Evolutionary conservation across 495 filamentous ascomycete species (phyloP).

Genomic region (Penicillium lividum): DNA sequence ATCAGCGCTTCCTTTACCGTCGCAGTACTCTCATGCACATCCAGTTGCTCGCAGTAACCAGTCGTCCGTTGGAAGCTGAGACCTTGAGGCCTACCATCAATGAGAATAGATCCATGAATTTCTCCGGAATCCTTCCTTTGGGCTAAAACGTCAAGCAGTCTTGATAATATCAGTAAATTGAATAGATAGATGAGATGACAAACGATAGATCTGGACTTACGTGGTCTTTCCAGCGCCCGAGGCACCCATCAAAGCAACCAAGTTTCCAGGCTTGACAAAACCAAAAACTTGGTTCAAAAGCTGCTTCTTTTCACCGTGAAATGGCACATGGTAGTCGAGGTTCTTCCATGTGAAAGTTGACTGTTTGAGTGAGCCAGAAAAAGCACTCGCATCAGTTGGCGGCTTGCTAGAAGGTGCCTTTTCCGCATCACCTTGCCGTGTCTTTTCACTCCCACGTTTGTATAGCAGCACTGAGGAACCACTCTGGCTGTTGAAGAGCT

Average conservation of each 20-base stretch:
- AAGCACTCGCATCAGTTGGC: constrained; percentile 19
- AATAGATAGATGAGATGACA: neutral
- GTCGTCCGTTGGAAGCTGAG: constrained; percentile 63
- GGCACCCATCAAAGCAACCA: constrained; percentile 81
- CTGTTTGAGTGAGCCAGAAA: constrained; percentile 30
- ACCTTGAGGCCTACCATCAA: constrained; percentile 47
- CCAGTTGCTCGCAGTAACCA: constrained; percentile 78
- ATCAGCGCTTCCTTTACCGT: constrained; percentile 50
- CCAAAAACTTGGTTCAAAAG: constrained; percentile 74
- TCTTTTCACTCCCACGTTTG: constrained; percentile 53
- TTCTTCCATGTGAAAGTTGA: constrained; percentile 56
- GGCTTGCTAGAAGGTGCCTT: constrained; percentile 10
- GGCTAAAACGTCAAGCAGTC: constrained; percentile 51
- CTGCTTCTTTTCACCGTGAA: constrained; percentile 48
- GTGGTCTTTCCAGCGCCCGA: constrained; percentile 88
- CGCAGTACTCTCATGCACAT: constrained; percentile 65
- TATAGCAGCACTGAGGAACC: constrained; percentile 64
- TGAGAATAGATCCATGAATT: constrained; percentile 48
- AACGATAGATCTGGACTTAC: constrained; percentile 36
- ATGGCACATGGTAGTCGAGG: constrained; percentile 70
- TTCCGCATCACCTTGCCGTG: constrained; percentile 29
- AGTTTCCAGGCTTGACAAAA: constrained; percentile 74
- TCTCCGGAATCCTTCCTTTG: constrained; percentile 52
- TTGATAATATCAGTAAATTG: constrained; percentile 23
- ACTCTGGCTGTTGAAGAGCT: constrained; percentile 60